phyloP scores from a whole-genome alignment of 2,329 filamentous ascomycete genomes.

The Hypoxylon sp. region DNA sequence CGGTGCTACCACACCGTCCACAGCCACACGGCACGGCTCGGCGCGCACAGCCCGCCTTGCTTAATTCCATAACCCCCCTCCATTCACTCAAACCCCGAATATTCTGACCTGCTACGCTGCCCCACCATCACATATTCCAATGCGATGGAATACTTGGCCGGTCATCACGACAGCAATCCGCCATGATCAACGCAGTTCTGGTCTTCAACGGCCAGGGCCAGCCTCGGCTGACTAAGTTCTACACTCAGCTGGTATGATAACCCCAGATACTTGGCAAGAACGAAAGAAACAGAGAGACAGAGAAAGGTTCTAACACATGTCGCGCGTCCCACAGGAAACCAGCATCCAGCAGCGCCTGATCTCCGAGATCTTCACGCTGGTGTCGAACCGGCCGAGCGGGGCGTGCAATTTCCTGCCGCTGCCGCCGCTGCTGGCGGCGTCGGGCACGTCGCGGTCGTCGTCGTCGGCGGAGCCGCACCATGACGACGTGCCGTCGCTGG shows the following conservation, averaged over 20 bases:
- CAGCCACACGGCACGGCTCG: background rate
- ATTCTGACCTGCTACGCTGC: background rate
- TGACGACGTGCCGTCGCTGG: slow-evolving; percentile 91
- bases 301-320: slow-evolving; percentile 1
- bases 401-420: slow-evolving; percentile 97
- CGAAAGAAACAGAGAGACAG: too few species aligned
- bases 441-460: slow-evolving; percentile 69
- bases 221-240: slow-evolving; percentile 96
- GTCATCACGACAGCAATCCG: slow-evolving; percentile 37
- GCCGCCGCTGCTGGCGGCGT: slow-evolving; percentile 69
- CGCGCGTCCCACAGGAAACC: slow-evolving; percentile 73
- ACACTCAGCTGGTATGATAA: slow-evolving; percentile 86
- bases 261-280: too few species aligned
- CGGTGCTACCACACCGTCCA: too few species aligned
- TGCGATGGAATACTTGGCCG: slow-evolving; percentile 7
- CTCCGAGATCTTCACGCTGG: slow-evolving; percentile 95
- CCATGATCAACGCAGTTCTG: slow-evolving; percentile 97
- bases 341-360: slow-evolving; percentile 96
- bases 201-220: slow-evolving; percentile 99
- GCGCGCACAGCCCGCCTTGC: background rate
- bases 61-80: background rate
- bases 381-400: slow-evolving; percentile 87
- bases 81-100: slow-evolving; percentile 8
- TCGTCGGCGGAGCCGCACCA: slow-evolving; percentile 74
- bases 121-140: slow-evolving; percentile 12